Evolutionary conservation across 495 filamentous ascomycete species (phyloP), one percentile per base, ranked within the genome.

Genomic region (Neurospora africana): DNA sequence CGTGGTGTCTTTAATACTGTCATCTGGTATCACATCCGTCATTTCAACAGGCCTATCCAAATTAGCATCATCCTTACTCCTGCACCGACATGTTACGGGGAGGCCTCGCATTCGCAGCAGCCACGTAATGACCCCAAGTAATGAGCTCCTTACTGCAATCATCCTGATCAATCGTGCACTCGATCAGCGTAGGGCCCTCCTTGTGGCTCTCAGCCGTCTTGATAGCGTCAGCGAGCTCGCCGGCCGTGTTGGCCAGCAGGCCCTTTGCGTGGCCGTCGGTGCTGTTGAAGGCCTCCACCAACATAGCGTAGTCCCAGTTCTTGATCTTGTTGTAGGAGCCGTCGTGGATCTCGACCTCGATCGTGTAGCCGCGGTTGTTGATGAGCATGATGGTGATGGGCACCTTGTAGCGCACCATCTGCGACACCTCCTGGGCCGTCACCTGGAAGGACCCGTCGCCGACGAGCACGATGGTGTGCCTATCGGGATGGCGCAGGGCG

Each of bases 311-410:
- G 39, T 77, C 69, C 76, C 76, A 77, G 41, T 77, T 76, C 72
- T 77, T 73, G 47, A 77, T 77, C 74, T 73, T 73, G 72, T 76
- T 77, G 71, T 77, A 77, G 23, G 68, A 40, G 5, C 76, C 76
- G 27, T 84, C 84, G 71, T 87, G 84, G 68, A 87, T 87, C 33
- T 80, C 81, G 11, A 84, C 81, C 78, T 87, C 85, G 44, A 86
- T 87, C 0, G 84, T 86, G 72, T 87, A 87, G 0, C 85, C 84
- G 8, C 80, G 76, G 69, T 86, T 87, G 74, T 86, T 85, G 53
- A 86, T 79, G 5, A 77, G 41, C n/a, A 77, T 3, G 5, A 78
- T 80, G 43, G 74, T 75, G 36, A 79, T 76, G 38, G 74, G 76
- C 21, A 79, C n/a, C n/a, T 72, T 73, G 70, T 61, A 74, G 17